Evolutionary conservation across 1,284 basidiomycete species (phyloP).

Genomic region (Trichosporon inkin): DNA sequence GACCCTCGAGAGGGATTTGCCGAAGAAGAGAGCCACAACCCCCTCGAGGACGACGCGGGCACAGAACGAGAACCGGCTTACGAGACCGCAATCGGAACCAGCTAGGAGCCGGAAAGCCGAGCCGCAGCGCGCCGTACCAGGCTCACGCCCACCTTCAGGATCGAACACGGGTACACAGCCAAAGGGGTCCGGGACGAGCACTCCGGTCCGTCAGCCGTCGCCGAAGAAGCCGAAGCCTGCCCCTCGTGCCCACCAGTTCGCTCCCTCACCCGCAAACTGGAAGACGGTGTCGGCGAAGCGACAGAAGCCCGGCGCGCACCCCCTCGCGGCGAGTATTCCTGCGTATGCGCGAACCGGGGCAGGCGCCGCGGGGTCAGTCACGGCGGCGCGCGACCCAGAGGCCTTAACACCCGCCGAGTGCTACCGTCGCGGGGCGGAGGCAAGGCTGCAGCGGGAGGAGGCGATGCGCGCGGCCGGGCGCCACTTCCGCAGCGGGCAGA

Average conservation of each 20-base stretch:
- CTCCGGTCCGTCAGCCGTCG: not conserved
- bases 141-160: slow-evolving; percentile 1
- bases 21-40: not conserved
- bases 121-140: slow-evolving; percentile 9
- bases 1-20: not conserved
- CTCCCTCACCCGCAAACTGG: slow-evolving; percentile 40
- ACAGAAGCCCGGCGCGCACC: slow-evolving; percentile 21
- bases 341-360: slow-evolving; percentile 30
- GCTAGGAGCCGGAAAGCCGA: not conserved
- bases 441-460: slow-evolving; percentile 29
- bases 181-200: not conserved
- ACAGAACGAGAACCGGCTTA: slow-evolving; percentile 15
- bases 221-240: not conserved
- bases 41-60: slow-evolving; percentile 9
- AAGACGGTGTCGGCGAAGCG: slow-evolving; percentile 29
- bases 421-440: slow-evolving; percentile 30
- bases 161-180: not conserved
- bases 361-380: slow-evolving; percentile 24
- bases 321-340: slow-evolving; percentile 34
- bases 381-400: not conserved
- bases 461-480: slow-evolving; percentile 41
- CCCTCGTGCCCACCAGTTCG: not conserved
- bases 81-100: slow-evolving; percentile 10
- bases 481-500: slow-evolving; percentile 27
- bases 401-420: slow-evolving; percentile 33